Evolutionary conservation across 2,329 filamentous ascomycete species (phyloP).

Genomic region (Fusarium lyarnte): DNA sequence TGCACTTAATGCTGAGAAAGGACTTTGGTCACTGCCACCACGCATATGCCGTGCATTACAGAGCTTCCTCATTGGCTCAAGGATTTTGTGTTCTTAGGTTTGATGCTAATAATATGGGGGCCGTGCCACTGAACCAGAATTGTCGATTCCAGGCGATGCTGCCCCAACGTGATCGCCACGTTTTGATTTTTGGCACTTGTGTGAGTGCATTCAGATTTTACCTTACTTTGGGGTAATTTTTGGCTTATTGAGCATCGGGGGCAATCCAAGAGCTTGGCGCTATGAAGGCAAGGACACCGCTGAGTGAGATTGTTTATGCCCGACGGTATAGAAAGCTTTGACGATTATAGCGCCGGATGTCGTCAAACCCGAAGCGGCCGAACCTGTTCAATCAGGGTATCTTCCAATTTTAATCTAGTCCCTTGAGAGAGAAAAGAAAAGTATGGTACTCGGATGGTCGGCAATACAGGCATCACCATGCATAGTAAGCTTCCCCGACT

Average conservation of each 20-base stretch:
- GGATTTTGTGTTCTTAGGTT: not conserved
- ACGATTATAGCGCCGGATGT: not conserved
- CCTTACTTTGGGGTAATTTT: accelerated
- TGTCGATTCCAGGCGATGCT: not conserved
- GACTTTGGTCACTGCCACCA: constrained; percentile 9
- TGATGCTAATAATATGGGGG: not conserved
- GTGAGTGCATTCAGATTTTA: not conserved
- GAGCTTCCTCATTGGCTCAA: not conserved
- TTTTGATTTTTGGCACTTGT: not conserved
- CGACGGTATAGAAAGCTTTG: not conserved
- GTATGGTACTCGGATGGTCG: not conserved
- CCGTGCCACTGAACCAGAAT: not conserved
- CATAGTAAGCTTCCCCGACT: not conserved
- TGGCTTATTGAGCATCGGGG: not conserved
- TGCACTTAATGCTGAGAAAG: not conserved
- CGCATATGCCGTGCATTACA: not conserved
- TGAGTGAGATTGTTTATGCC: constrained; percentile 16
- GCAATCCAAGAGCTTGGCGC: not conserved
- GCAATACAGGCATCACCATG: not conserved
- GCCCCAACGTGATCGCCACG: too few relatives aligned
- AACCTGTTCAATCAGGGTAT: not conserved
- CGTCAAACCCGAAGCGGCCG: not conserved
- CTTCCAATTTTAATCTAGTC: too few relatives aligned
- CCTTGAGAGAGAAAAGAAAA: not conserved
- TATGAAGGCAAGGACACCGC: not conserved